Evolutionary conservation across 441 rosid species (phyloP).

Genomic region (Croton setiger): DNA sequence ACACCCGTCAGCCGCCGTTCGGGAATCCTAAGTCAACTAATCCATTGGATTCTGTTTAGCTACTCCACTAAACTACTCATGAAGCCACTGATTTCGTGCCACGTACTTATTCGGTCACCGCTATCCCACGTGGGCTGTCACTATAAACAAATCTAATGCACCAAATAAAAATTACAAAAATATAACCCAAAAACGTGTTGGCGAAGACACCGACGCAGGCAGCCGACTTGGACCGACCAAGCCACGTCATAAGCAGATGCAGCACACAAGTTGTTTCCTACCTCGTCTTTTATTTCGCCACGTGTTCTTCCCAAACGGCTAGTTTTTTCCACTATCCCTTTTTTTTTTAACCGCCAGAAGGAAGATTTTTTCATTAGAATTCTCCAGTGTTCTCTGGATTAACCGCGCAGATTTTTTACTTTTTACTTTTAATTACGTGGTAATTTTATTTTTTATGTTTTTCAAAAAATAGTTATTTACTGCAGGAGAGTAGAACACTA

Average conservation of each 20-base stretch:
- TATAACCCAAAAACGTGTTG: slow-evolving; percentile 24
- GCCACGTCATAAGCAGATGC: slow-evolving; percentile 35
- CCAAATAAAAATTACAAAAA: not conserved
- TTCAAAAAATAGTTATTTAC: not conserved
- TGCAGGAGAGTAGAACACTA: not conserved
- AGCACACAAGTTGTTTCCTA: slow-evolving; percentile 25
- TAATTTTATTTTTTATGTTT: not conserved
- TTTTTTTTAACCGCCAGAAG: slow-evolving; percentile 40
- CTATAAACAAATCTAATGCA: slow-evolving; percentile 10
- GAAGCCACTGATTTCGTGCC: slow-evolving; percentile 8
- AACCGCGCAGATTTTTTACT: slow-evolving; percentile 13
- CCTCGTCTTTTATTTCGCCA: slow-evolving; percentile 21
- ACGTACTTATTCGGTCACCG: not conserved
- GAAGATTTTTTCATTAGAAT: slow-evolving; percentile 8
- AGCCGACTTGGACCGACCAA: slow-evolving; percentile 45
- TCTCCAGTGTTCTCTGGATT: slow-evolving; percentile 28
- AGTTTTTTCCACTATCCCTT: slow-evolving; percentile 23
- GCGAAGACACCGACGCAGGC: slow-evolving; percentile 27
- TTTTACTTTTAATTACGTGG: not conserved
- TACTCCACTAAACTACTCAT: slow-evolving; percentile 4
- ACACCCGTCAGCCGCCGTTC: slow-evolving; percentile 25
- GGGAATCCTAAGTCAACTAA: slow-evolving; percentile 22
- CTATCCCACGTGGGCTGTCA: not conserved
- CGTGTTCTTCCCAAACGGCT: slow-evolving; percentile 55
- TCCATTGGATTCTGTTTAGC: not conserved